Conservation (phyloP, 2,329 filamentous ascomycete genomes). For the Claviceps lovelessii region DNA sequence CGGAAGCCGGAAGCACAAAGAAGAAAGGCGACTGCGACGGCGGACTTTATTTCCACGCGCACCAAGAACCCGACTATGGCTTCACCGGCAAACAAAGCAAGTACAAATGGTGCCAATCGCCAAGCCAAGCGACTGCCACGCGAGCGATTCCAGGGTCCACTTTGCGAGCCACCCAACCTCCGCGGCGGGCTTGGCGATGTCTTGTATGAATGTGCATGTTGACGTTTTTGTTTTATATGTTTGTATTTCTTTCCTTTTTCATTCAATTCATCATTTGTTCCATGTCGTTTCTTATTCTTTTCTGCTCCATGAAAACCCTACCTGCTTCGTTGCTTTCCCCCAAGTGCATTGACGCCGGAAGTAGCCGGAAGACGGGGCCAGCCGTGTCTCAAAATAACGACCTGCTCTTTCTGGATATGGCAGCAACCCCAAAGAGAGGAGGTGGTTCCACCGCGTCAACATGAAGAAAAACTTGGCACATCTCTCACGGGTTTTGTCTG, state of each 20-base stretch:
- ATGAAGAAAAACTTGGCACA: too few relatives aligned
- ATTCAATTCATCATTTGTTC: too few relatives aligned
- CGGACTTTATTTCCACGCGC: not conserved
- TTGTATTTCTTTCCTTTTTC: too few relatives aligned
- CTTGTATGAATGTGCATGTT: too few relatives aligned
- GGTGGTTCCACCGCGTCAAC: not conserved
- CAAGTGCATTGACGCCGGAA: constrained; percentile 1
- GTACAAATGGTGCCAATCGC: too few relatives aligned
- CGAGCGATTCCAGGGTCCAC: too few relatives aligned
- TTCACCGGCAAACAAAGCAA: too few relatives aligned
- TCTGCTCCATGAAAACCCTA: not conserved
- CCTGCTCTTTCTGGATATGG: constrained; percentile 1
- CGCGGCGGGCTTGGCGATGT: too few relatives aligned
- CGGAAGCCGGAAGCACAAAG: not conserved
- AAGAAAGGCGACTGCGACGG: not conserved
- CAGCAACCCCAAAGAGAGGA: not conserved
- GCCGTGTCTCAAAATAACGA: constrained; percentile 5
- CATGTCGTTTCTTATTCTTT: too few relatives aligned
- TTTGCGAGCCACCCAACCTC: too few relatives aligned
- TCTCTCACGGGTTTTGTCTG: not conserved
- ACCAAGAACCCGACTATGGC: not conserved
- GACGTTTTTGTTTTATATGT: not conserved
- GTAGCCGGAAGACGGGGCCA: constrained; percentile 7
- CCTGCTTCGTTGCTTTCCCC: not conserved
- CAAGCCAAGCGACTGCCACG: too few relatives aligned